Conservation (phyloP, 305 asterid species). For the Plantago coronopus region DNA sequence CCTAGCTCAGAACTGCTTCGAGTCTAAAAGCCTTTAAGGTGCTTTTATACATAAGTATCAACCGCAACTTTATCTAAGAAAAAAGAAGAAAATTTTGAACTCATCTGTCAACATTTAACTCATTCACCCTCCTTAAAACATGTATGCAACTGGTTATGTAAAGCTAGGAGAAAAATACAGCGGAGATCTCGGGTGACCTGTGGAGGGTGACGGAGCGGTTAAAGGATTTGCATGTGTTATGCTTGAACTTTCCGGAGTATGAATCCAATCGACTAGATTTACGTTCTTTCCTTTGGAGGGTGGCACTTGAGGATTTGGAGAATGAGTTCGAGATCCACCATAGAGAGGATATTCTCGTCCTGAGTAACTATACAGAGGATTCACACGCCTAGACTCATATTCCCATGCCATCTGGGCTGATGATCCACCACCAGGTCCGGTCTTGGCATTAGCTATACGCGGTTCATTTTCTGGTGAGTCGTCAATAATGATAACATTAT, state of each 20-base stretch:
- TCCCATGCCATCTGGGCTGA: constrained; percentile 19
- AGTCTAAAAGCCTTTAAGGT: constrained; percentile 25
- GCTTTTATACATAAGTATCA: constrained; percentile 27
- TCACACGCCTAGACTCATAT: constrained; percentile 29
- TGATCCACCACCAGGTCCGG: constrained; percentile 24
- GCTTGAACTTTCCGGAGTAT: constrained; percentile 27
- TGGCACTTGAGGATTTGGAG: constrained; percentile 27
- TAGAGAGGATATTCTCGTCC: constrained; percentile 27
- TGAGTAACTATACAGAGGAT: constrained; percentile 32
- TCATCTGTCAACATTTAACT: constrained; percentile 27
- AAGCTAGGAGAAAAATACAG: constrained; percentile 32
- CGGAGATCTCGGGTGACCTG: constrained; percentile 31
- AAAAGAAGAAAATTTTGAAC: constrained; percentile 18
- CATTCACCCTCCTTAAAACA: constrained; percentile 21
- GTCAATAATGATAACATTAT: constrained; percentile 47
- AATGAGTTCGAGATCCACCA: constrained; percentile 31
- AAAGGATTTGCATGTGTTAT: constrained; percentile 25
- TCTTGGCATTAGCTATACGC: constrained; percentile 19
- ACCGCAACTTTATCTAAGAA: constrained; percentile 11
- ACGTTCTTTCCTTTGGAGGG: constrained; percentile 27
- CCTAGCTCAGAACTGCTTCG: constrained; percentile 25
- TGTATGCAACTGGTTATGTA: constrained; percentile 20
- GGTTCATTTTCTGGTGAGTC: constrained; percentile 41
- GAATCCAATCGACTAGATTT: constrained; percentile 41
- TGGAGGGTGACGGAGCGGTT: constrained; percentile 28